Percentiles rank a stretch among this genome's conserved stretches.
Conservation (phyloP, 805 yeast species). For the Wickerhamiella slavikovae region DNA sequence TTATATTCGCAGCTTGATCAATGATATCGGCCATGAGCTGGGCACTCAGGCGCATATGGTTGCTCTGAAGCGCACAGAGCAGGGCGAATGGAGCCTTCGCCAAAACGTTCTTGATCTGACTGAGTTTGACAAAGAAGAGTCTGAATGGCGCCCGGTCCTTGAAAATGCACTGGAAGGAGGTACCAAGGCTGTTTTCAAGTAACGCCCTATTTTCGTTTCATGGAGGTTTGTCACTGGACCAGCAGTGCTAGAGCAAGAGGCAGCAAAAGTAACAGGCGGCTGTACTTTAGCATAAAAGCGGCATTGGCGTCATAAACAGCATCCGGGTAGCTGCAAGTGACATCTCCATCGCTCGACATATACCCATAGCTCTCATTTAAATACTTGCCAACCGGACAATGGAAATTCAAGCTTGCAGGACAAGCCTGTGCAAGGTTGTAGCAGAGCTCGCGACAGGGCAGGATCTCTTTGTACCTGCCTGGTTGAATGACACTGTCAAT, state of each 20-base stretch:
- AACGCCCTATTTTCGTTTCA: not conserved
- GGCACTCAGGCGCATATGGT: conserved; percentile 80
- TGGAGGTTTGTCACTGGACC: not conserved
- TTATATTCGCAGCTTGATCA: conserved; percentile 71
- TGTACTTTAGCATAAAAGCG: not conserved
- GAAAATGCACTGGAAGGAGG: conserved; percentile 23
- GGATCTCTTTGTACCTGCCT: conserved; percentile 47
- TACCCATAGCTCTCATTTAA: conserved; percentile 14
- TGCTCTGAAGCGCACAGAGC: conserved; percentile 47
- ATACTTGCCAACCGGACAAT: conserved; percentile 35
- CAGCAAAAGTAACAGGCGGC: not conserved
- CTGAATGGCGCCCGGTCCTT: conserved; percentile 31
- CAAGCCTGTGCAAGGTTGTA: conserved; percentile 63
- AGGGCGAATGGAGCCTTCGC: conserved; percentile 68
- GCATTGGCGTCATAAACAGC: conserved; percentile 12
- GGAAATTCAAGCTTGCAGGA: conserved; percentile 54
- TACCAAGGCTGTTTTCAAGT: conserved; percentile 4
- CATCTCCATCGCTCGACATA: conserved; percentile 14
- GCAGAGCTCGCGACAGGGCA: conserved; percentile 76
- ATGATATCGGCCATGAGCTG: conserved; percentile 72
- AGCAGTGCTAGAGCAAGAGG: not conserved
- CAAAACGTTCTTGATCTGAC: conserved; percentile 42
- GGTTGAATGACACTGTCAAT: conserved; percentile 37
- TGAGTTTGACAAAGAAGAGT: conserved; percentile 37
- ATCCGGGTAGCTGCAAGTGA: conserved; percentile 20